A percentile compares a stretch with the other conserved stretches of the same genome.
Evolutionary conservation across 2,329 filamentous ascomycete genomes (phyloP).

Genomic region (Albifimbria verrucaria): DNA sequence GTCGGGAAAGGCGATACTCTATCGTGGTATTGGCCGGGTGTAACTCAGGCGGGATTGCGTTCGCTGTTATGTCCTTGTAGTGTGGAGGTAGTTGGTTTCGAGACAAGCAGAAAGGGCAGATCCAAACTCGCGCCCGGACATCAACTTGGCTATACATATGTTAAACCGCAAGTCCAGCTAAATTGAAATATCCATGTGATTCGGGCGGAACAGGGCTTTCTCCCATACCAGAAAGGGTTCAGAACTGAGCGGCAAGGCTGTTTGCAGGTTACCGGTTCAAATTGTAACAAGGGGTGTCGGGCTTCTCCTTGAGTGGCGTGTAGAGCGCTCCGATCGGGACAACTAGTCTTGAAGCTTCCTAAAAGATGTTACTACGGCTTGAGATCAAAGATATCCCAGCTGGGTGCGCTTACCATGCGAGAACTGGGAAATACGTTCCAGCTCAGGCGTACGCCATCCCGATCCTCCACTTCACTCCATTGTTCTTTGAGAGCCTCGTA

Average conservation of each 20-base stretch:
- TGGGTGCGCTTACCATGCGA: conserved; percentile 70
- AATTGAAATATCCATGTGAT: too few relatives aligned
- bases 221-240: conserved; percentile 93
- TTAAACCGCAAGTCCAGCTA: too few relatives aligned
- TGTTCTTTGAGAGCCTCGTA: conserved; percentile 92
- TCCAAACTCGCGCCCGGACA: conserved; percentile 79
- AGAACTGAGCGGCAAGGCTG: conserved; percentile 91
- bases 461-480: conserved; percentile 95
- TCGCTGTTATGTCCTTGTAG: conserved; percentile 86
- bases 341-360: conserved; percentile 92
- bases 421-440: conserved; percentile 99
- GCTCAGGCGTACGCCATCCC: conserved; percentile 91
- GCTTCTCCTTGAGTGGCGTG: conserved; percentile 93
- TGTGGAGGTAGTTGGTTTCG: conserved; percentile 79
- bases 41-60: conserved; percentile 78
- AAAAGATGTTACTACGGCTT: conserved; percentile 8
- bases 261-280: conserved; percentile 97
- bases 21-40: conserved; percentile 85
- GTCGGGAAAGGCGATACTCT: conserved; percentile 77
- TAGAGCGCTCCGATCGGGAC: conserved; percentile 96
- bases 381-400: neutral
- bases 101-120: conserved; percentile 84
- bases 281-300: conserved; percentile 86
- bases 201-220: too few relatives aligned
- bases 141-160: conserved; percentile 65